Percentiles rank a stretch among this genome's conserved stretches.
Conservation (phyloP, 129 eudicot species). For the Cynara cardunculus region DNA sequence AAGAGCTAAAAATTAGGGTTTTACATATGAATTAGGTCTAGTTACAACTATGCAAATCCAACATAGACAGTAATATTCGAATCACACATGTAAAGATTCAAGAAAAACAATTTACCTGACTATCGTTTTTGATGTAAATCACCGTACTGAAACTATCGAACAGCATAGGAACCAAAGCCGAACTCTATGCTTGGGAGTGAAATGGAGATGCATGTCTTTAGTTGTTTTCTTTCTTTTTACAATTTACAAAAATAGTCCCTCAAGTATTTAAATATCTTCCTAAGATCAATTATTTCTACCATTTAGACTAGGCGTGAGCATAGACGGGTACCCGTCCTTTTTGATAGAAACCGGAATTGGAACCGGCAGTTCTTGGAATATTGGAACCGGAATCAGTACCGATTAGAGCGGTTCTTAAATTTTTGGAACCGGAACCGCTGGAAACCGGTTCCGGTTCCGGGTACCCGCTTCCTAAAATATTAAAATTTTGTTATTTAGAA, state of each 20-base stretch:
- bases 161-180: neutral
- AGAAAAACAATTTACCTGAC: neutral
- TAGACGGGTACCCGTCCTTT: no score
- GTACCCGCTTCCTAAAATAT: no score
- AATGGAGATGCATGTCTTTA: neutral
- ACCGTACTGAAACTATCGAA: neutral
- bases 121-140: neutral
- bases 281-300: neutral
- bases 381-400: no score
- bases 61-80: neutral
- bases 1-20: constrained; percentile 1
- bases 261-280: neutral
- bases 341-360: no score
- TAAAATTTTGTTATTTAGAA: no score
- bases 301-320: no score
- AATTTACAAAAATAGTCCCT: neutral
- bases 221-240: neutral
- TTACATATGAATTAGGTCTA: neutral
- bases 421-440: no score
- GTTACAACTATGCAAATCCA: neutral
- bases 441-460: no score
- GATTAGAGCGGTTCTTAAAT: no score
- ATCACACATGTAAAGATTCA: neutral
- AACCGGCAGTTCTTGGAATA: no score
- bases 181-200: no score